Conservation (phyloP, 108 stramenopile species). For the Cylindrotheca closterium region DNA sequence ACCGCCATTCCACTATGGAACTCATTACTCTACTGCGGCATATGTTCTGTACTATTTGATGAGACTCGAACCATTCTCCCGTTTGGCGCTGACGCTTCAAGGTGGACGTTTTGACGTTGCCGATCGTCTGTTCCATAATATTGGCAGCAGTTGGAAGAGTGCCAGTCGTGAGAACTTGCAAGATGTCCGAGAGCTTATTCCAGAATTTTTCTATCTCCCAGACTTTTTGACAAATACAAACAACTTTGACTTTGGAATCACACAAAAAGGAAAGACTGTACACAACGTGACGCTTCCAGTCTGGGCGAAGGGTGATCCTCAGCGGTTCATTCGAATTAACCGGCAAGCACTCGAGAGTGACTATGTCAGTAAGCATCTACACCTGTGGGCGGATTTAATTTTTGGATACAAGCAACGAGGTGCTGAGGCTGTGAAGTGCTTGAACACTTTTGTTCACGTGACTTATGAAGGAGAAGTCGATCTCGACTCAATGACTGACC, state of each 20-base stretch:
- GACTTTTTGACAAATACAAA: conserved; percentile 91
- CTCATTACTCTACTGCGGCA: conserved; percentile 95
- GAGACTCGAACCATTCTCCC: conserved; percentile 93
- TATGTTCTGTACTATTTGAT: conserved; percentile 96
- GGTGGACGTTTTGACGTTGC: conserved; percentile 96
- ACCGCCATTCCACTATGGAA: conserved; percentile 97
- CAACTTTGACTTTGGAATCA: conserved; percentile 86
- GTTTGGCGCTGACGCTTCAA: conserved; percentile 90
- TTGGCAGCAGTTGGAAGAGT: conserved; percentile 86
- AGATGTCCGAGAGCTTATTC: conserved; percentile 98
- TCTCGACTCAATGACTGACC: conserved; percentile 85
- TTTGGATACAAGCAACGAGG: conserved; percentile 96
- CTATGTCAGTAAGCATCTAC: conserved; percentile 88
- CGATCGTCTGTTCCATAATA: conserved; percentile 94
- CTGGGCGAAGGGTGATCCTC: conserved; percentile 92
- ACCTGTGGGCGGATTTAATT: conserved; percentile 96
- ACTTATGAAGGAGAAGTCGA: conserved; percentile 98
- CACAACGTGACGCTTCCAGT: conserved; percentile 90
- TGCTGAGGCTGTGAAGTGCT: conserved; percentile 72
- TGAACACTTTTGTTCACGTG: conserved; percentile 96
- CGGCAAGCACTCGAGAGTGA: conserved; percentile 91
- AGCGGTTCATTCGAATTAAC: conserved; percentile 81
- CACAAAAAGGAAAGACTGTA: conserved; percentile 76
- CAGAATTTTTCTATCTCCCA: conserved; percentile 97
- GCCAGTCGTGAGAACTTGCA: conserved; percentile 86